phyloP scores from a whole-genome alignment of 192 early-diverging fungal species.

The Linderina pennispora region DNA sequence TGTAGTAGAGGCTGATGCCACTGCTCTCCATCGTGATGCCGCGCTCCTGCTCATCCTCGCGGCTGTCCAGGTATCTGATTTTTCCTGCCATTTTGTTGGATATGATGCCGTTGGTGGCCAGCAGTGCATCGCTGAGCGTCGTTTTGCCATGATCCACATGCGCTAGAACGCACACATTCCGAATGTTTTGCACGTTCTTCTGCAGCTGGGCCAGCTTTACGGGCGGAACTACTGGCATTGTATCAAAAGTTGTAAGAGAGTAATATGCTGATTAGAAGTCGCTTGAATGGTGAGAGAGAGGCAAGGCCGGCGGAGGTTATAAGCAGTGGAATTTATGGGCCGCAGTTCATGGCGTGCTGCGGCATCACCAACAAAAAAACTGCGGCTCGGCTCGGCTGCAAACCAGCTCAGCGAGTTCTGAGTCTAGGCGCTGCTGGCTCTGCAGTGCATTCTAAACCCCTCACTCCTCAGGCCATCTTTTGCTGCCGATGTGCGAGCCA shows the following conservation, averaged over 20 bases:
- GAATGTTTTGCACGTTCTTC: slow-evolving; percentile 59
- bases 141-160: slow-evolving; percentile 99
- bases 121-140: slow-evolving; percentile 88
- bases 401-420: no score
- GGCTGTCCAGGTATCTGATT: slow-evolving; percentile 89
- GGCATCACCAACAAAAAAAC: no score
- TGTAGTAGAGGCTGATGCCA: slow-evolving; percentile 93
- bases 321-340: no score
- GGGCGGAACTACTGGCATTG: slow-evolving; percentile 64
- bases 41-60: slow-evolving; percentile 96
- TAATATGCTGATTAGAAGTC: background rate
- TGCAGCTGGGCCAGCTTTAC: slow-evolving; percentile 65
- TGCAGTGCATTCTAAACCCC: no score
- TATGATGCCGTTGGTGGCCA: slow-evolving; percentile 99
- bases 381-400: no score
- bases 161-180: slow-evolving; percentile 97
- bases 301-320: no score
- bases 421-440: no score
- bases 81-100: slow-evolving; percentile 92
- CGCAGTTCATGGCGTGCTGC: no score
- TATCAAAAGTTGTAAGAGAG: no score
- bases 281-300: no score
- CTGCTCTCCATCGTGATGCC: slow-evolving; percentile 99
- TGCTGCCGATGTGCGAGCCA: no score
- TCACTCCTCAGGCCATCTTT: no score